Percentiles rank a stretch among this genome's conserved stretches.
Evolutionary conservation across 345 rosid genomes (phyloP).

Genomic region (Melastoma malabathricum): DNA sequence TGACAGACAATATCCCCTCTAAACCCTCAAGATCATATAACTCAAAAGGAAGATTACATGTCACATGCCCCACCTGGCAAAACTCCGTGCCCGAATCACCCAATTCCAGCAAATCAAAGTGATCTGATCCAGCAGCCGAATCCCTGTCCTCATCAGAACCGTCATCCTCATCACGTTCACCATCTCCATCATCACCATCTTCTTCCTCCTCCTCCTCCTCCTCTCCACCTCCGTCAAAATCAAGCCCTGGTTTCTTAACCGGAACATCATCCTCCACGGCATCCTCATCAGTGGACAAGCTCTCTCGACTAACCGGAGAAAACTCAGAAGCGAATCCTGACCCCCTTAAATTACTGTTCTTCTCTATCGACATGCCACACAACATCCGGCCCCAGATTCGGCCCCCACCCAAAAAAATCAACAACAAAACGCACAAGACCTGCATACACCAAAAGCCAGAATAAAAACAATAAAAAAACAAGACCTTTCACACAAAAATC

Average conservation of each 20-base stretch:
- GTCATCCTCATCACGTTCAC: slow-evolving; percentile 53
- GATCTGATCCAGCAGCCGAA: slow-evolving; percentile 97
- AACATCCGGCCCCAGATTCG: slow-evolving; percentile 4
- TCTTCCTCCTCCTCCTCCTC: no score
- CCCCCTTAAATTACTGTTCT: slow-evolving; percentile 54
- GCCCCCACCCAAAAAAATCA: background rate
- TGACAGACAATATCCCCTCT: slow-evolving; percentile 69
- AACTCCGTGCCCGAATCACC: slow-evolving; percentile 88
- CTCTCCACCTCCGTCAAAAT: no score
- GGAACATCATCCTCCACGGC: slow-evolving; percentile 40
- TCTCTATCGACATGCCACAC: slow-evolving; percentile 82
- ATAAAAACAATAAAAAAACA: background rate
- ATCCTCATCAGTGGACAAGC: slow-evolving; percentile 62
- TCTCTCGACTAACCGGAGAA: slow-evolving; percentile 67
- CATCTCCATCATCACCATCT: slow-evolving; percentile 9
- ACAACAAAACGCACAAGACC: background rate
- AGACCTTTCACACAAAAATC: no score
- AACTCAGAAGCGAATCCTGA: slow-evolving; percentile 72
- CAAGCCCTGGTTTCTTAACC: no score
- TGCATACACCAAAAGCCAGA: slow-evolving; percentile 2
- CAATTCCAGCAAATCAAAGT: slow-evolving; percentile 82
- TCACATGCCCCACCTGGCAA: slow-evolving; percentile 65
- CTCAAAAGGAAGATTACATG: slow-evolving; percentile 83
- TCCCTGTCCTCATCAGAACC: slow-evolving; percentile 71
- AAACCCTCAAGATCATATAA: slow-evolving; percentile 68